phyloP scores from a whole-genome alignment of 2,329 filamentous ascomycete species.

The Beauveria asiatica region DNA sequence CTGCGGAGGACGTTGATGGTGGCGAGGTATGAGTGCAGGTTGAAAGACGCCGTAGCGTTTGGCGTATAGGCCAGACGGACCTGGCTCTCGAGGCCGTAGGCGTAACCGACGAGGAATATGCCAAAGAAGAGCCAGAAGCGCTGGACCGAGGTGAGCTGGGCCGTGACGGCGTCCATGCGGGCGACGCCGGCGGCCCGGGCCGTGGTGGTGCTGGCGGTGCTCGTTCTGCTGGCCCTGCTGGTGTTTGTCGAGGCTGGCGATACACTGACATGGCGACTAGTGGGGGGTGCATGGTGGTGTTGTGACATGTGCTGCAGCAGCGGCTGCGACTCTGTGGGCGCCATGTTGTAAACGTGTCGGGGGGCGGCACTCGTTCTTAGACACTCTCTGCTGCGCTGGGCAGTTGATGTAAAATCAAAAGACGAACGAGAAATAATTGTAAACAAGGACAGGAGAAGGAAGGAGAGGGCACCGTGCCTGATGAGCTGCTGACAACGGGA shows the following conservation, averaged over 20 bases:
- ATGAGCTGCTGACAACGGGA: background rate
- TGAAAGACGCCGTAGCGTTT: slow-evolving; percentile 43
- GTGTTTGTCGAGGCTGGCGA: background rate
- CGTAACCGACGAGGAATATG: slow-evolving; percentile 52
- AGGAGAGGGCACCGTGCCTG: background rate
- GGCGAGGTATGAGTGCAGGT: slow-evolving; percentile 45
- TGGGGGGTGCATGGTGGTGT: background rate
- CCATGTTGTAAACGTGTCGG: background rate
- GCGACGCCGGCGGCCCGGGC: slow-evolving; percentile 34
- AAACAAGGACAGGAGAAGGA: background rate
- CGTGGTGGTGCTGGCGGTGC: background rate
- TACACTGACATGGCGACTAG: background rate
- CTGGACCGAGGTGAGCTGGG: slow-evolving; percentile 36
- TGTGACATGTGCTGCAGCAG: slow-evolving; percentile 4
- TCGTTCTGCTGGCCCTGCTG: background rate
- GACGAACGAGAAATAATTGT: background rate
- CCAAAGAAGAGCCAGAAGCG: slow-evolving; percentile 44
- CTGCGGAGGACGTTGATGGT: slow-evolving; percentile 50
- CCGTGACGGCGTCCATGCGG: slow-evolving; percentile 41
- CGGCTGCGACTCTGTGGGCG: background rate
- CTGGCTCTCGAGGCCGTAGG: slow-evolving; percentile 48
- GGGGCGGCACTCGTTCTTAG: background rate
- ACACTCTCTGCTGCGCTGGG: background rate
- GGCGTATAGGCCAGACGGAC: slow-evolving; percentile 46
- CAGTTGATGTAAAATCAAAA: background rate